Evolutionary conservation across 1,139 yeast genomes (phyloP).

Genomic region (Blastobotrys apis): DNA sequence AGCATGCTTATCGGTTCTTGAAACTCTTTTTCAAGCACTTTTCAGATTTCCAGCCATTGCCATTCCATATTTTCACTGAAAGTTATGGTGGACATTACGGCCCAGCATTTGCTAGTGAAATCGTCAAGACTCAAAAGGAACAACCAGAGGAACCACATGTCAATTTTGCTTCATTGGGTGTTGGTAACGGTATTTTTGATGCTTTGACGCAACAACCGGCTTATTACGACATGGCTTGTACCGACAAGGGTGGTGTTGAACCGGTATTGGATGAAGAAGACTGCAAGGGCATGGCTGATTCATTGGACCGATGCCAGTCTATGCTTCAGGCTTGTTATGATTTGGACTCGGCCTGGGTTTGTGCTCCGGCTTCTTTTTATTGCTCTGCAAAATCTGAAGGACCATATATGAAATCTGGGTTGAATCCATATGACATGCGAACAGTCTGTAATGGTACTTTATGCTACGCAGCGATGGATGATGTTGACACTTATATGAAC

Average conservation of each 20-base stretch:
- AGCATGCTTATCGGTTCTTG: conserved; percentile 89
- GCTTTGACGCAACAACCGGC: conserved; percentile 82
- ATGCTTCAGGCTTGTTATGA: conserved; percentile 80
- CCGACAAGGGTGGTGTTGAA: conserved; percentile 69
- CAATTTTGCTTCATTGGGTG: conserved; percentile 78
- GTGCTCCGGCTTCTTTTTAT: conserved; percentile 90
- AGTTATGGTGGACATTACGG: conserved; percentile 97
- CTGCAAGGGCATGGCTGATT: conserved; percentile 69
- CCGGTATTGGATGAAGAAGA: conserved; percentile 67
- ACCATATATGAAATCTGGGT: conserved; percentile 86
- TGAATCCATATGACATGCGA: conserved; percentile 91
- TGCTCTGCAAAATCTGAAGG: conserved; percentile 85
- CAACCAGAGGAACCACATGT: conserved; percentile 55
- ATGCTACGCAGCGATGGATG: conserved; percentile 71
- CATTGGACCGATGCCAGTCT: conserved; percentile 75
- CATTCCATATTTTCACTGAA: conserved; percentile 96
- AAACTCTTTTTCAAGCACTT: conserved; percentile 86
- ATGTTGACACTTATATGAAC: conserved; percentile 67
- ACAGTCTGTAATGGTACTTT: conserved; percentile 66
- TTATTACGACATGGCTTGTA: conserved; percentile 98
- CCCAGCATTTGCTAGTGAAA: conserved; percentile 87
- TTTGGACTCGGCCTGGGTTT: conserved; percentile 73
- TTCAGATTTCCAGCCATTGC: conserved; percentile 68
- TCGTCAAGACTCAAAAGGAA: conserved; percentile 67
- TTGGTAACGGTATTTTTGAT: conserved; percentile 96